Conservation (phyloP, 306 rosid genomes). For the Lotus japonicus region DNA sequence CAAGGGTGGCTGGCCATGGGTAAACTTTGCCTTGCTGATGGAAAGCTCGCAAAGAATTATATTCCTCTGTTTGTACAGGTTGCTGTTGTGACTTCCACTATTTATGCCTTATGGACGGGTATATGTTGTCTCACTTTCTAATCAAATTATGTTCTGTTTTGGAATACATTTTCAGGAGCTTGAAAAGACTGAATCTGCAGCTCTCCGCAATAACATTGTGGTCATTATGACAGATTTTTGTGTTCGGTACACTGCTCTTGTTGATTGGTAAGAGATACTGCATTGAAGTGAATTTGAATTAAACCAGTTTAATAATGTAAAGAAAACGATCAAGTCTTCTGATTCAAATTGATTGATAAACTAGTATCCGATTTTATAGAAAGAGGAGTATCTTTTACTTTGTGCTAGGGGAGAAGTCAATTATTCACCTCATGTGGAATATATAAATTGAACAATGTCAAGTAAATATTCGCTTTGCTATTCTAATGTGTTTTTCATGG, state of each 20-base stretch:
- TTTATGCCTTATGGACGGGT: background rate
- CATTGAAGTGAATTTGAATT: slow-evolving; percentile 1
- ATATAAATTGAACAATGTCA: background rate
- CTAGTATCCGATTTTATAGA: background rate
- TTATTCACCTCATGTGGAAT: background rate
- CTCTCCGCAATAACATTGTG: slow-evolving; percentile 86
- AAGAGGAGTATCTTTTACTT: background rate
- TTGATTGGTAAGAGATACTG: slow-evolving; percentile 59
- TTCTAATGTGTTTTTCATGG: slow-evolving; percentile 33
- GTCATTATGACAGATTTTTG: slow-evolving; percentile 91
- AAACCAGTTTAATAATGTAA: background rate
- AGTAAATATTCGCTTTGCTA: background rate
- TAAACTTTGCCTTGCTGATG: slow-evolving; percentile 91
- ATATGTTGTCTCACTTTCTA: background rate
- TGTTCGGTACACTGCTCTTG: slow-evolving; percentile 87
- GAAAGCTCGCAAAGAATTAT: slow-evolving; percentile 74
- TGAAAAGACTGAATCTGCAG: slow-evolving; percentile 69
- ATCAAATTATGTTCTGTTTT: background rate
- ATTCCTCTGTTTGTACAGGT: slow-evolving; percentile 92
- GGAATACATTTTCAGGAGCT: slow-evolving; percentile 54
- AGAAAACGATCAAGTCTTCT: background rate
- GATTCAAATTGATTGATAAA: background rate
- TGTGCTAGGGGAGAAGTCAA: background rate
- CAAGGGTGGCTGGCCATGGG: slow-evolving; percentile 94
- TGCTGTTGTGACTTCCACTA: slow-evolving; percentile 15